Base-by-base conservation (phyloP, 345 rosid species). In the Gossypium bickii region DNA sequence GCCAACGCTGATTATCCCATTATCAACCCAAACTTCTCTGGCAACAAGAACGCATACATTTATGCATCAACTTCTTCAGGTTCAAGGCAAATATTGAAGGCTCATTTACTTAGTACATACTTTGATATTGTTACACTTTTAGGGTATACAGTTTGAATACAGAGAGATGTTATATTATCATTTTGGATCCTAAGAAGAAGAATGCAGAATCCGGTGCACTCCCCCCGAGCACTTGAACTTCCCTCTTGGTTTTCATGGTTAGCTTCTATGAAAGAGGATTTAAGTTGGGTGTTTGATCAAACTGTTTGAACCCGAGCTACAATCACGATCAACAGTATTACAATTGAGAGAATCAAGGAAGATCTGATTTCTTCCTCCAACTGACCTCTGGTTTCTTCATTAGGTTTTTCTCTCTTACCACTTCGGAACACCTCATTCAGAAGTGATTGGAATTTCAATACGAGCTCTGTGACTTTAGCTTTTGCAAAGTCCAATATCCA, bases 181-280 rank as follows among this genome's bases (percentile, higher is more conserved):
- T 94, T 29, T 78, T 94, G 87, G 82, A 92, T 78, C 80, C 94
- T 0, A 82, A 79, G 80, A 92, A 77, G 85, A 89, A 92, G 41
- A 34, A 34, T 9, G 98, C 97, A 80, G 88, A 88, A 82, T 80
- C 77, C 9, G 90, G 87, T 76, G 93, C 93, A 7, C 41, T 89
- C 9, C 92, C 60, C 94, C 98, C 0, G 86, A 66, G 74, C 82
- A 89, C 76, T 76, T 90, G 34, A 92, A 89, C 47, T 90, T 94
- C 78, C 97, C 97, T 1, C 84, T 94, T 75, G 98, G 93, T 0
- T 94, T 94, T 78, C 97, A 90, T 67, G 98, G 97, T 47, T 13
- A 51, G 18, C 55, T 15, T 51, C 8, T 16, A 13, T 51, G 16
- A 1, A 12, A 16, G 18, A 51, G 55, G 18, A 24, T 5, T 65